Conservation (phyloP, 2,329 filamentous ascomycete genomes). For the Xylariaceae sp. region DNA sequence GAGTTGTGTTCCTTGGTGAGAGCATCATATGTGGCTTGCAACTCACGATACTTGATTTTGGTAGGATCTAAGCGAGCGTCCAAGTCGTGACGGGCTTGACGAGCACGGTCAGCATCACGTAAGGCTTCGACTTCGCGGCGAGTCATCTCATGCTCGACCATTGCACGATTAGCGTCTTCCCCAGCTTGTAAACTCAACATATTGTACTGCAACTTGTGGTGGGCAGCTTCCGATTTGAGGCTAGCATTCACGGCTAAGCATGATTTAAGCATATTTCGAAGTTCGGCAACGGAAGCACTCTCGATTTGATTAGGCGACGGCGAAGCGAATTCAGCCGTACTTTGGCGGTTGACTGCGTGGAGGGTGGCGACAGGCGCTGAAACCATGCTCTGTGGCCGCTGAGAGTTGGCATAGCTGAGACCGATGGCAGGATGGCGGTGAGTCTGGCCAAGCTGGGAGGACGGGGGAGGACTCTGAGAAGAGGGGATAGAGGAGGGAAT, state of each 20-base stretch:
- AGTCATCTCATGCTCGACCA: constrained; percentile 90
- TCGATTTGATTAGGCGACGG: constrained; percentile 49
- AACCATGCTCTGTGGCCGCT: constrained; percentile 43
- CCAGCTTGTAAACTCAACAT: constrained; percentile 79
- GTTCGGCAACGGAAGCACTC: constrained; percentile 51
- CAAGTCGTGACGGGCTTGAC: constrained; percentile 54
- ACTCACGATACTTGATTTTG: constrained; percentile 54
- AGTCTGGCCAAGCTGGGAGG: constrained; percentile 43
- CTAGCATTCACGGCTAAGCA: constrained; percentile 54
- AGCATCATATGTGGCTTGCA: constrained; percentile 63
- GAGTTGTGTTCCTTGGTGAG: constrained; percentile 62
- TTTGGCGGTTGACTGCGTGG: constrained; percentile 6
- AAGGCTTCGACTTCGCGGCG: constrained; percentile 82
- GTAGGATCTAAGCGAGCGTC: constrained; percentile 50
- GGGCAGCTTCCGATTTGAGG: constrained; percentile 77
- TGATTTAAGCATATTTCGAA: constrained; percentile 53
- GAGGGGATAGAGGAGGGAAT: constrained; percentile 54
- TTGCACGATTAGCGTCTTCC: constrained; percentile 80
- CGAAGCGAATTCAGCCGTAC: constrained; percentile 38
- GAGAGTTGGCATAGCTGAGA: constrained; percentile 36
- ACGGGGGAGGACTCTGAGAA: constrained; percentile 43
- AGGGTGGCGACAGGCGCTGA: constrained; percentile 50
- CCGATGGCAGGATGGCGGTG: constrained; percentile 25
- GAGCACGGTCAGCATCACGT: constrained; percentile 67
- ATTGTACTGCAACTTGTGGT: constrained; percentile 87